Percentiles rank a stretch among this genome's conserved stretches.
Conservation (phyloP, 768 basidiomycete species). For the Russula compacta region DNA sequence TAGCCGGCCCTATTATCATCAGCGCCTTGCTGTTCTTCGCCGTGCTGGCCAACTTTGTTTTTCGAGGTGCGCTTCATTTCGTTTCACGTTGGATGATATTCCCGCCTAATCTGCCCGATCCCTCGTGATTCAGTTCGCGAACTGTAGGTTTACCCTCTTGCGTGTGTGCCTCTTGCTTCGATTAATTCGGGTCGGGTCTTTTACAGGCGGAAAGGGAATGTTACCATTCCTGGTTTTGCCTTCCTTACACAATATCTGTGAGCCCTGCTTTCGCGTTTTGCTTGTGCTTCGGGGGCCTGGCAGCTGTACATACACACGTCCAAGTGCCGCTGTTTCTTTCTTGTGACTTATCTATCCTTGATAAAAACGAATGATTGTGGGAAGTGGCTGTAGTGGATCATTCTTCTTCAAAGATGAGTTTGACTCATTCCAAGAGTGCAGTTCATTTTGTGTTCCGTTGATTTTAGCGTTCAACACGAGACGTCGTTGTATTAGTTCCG, state of each 20-base stretch:
- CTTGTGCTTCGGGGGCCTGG: neutral
- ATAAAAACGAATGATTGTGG: neutral
- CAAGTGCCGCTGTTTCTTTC: neutral
- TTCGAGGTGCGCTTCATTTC: conserved; percentile 51
- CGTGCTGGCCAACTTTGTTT: conserved; percentile 77
- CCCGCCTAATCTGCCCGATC: neutral
- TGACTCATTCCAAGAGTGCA: neutral
- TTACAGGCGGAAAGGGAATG: conserved; percentile 11
- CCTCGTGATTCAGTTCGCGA: conserved; percentile 15
- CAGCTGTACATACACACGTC: neutral
- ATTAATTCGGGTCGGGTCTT: neutral
- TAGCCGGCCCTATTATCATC: conserved; percentile 75
- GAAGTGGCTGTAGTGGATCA: neutral
- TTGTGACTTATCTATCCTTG: neutral
- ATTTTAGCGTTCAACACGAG: neutral
- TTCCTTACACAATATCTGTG: conserved; percentile 11
- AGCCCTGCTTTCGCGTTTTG: neutral
- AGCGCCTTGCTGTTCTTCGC: conserved; percentile 80
- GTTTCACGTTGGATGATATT: neutral
- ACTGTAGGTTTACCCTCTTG: conserved; percentile 4
- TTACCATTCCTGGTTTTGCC: conserved; percentile 17
- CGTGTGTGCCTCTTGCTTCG: neutral
- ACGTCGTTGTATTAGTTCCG: neutral
- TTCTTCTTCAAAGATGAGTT: neutral
- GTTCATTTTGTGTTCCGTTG: neutral